Evolutionary conservation across 768 basidiomycete genomes (phyloP).

Genomic region (Dioszegia crocea): DNA sequence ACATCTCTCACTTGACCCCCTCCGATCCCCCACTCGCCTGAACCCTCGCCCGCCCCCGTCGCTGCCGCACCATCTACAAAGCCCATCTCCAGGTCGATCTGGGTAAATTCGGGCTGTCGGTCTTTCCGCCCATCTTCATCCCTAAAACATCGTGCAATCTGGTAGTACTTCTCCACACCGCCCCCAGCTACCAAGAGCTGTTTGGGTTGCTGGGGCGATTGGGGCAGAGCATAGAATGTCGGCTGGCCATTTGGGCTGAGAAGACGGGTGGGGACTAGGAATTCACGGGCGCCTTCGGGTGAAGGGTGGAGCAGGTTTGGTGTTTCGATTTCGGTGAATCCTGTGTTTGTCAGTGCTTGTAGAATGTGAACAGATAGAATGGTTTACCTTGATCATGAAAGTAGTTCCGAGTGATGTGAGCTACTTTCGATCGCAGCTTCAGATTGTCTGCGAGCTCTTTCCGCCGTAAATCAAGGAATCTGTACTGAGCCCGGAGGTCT

Average conservation of each 20-base stretch:
- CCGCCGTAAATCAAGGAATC: slow-evolving; percentile 84
- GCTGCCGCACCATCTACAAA: slow-evolving; percentile 74
- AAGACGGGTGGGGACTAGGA: slow-evolving; percentile 73
- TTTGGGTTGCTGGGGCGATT: slow-evolving; percentile 95
- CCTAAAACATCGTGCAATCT: slow-evolving; percentile 89
- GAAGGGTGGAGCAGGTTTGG: slow-evolving; percentile 85
- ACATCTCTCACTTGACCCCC: slow-evolving; percentile 74
- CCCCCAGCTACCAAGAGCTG: slow-evolving; percentile 88
- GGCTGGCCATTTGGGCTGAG: slow-evolving; percentile 21
- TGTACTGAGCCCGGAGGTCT: slow-evolving; percentile 75
- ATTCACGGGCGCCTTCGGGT: slow-evolving; percentile 91
- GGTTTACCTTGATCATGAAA: slow-evolving; percentile 74
- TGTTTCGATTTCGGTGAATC: slow-evolving; percentile 89
- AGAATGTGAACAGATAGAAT: no score
- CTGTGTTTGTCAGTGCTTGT: slow-evolving; percentile 56
- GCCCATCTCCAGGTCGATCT: slow-evolving; percentile 94
- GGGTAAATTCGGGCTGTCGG: slow-evolving; percentile 94
- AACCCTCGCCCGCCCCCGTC: slow-evolving; percentile 26
- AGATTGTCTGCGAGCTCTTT: slow-evolving; percentile 69
- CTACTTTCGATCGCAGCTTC: slow-evolving; percentile 74
- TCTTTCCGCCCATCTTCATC: slow-evolving; percentile 95
- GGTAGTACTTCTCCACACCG: slow-evolving; percentile 82
- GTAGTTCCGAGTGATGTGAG: slow-evolving; percentile 67
- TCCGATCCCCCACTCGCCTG: slow-evolving; percentile 71
- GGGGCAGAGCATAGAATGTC: slow-evolving; percentile 79